Conservation (phyloP, 495 filamentous ascomycete species). For the Podospora bellae-mahoneyi region DNA sequence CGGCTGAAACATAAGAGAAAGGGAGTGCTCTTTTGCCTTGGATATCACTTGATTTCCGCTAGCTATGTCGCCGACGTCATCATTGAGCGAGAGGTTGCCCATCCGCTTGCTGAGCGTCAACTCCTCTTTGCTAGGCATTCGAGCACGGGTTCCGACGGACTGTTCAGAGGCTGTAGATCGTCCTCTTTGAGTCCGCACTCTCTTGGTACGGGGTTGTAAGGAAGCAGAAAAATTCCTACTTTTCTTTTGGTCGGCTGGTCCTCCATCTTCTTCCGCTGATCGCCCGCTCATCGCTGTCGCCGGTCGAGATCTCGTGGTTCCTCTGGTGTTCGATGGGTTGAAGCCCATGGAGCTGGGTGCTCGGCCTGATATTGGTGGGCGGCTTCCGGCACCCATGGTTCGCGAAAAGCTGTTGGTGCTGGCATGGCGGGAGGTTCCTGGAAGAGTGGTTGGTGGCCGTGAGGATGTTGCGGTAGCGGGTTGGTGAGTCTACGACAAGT, state of each 20-base stretch:
- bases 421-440: slow-evolving; percentile 32
- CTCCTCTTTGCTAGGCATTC: slow-evolving; percentile 28
- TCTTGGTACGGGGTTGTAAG: slow-evolving; percentile 26
- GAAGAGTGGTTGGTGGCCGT: slow-evolving; percentile 19
- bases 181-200: slow-evolving; percentile 27
- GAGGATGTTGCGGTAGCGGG: slow-evolving; percentile 11
- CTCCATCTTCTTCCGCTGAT: slow-evolving; percentile 36
- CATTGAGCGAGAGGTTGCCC: slow-evolving; percentile 33
- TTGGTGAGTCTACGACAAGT: slow-evolving; percentile 8
- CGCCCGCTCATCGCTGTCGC: slow-evolving; percentile 60
- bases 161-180: slow-evolving; percentile 31
- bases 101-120: slow-evolving; percentile 24
- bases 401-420: slow-evolving; percentile 47
- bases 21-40: slow-evolving; percentile 16
- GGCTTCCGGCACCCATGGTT: slow-evolving; percentile 53
- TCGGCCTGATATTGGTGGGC: slow-evolving; percentile 47
- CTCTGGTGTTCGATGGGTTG: slow-evolving; percentile 42
- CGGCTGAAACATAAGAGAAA: slow-evolving; percentile 12
- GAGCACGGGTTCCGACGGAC: slow-evolving; percentile 19
- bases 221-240: slow-evolving; percentile 53
- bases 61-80: background rate
- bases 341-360: slow-evolving; percentile 46
- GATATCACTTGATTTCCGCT: slow-evolving; percentile 42
- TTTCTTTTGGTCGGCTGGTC: slow-evolving; percentile 44
- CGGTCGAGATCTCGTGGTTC: slow-evolving; percentile 45